Conservation (phyloP, 352 stramenopile genomes). For the Globisporangium spinosum region DNA sequence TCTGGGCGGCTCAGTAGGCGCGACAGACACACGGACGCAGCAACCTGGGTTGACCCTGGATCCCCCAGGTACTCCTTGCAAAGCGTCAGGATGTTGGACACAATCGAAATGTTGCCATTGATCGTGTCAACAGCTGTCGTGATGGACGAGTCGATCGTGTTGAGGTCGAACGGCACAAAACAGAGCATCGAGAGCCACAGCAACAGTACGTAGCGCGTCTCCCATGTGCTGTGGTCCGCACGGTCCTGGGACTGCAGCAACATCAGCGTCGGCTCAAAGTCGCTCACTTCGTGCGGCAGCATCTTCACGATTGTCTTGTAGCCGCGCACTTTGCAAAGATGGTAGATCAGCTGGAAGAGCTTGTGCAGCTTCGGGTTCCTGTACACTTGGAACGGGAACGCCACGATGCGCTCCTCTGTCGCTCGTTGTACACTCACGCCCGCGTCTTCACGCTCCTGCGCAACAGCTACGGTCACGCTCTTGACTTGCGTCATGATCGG, state of each 20-base stretch:
- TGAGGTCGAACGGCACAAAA: constrained; percentile 97
- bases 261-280: constrained; percentile 95
- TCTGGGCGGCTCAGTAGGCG: constrained; percentile 94
- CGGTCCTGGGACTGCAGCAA: constrained; percentile 86
- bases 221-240: constrained; percentile 63
- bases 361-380: constrained; percentile 69
- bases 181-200: constrained; percentile 98
- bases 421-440: neutral
- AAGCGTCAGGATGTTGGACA: constrained; percentile 74
- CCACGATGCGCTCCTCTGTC: constrained; percentile 16
- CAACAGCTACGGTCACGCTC: constrained; percentile 41
- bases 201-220: constrained; percentile 88
- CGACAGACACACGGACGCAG: constrained; percentile 92
- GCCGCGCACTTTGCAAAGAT: constrained; percentile 95
- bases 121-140: constrained; percentile 16
- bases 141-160: constrained; percentile 92
- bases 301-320: constrained; percentile 95
- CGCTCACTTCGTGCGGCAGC: constrained; percentile 92
- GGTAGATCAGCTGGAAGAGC: constrained; percentile 92
- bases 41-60: constrained; percentile 85
- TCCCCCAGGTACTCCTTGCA: constrained; percentile 88
- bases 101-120: constrained; percentile 50
- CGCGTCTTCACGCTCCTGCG: constrained; percentile 19
- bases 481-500: constrained; percentile 65
- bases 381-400: constrained; percentile 81